A percentile compares a stretch with the other conserved stretches of the same genome.
Evolutionary conservation across 78 protist genomes (phyloP).

Genomic region (Dictyostelium discoideum): dicty_2.7 NC_007090.3:4629501-4630000

Average conservation of each 20-base stretch:
- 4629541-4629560: not conserved
- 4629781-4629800: constrained; percentile 17
- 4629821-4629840: constrained; percentile 65
- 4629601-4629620: constrained; percentile 59
- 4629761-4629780: not conserved
- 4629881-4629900: constrained; percentile 63
- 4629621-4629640: not conserved
- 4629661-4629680: not conserved
- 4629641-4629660: not conserved
- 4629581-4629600: constrained; percentile 33
- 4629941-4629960: constrained; percentile 55
- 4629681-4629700: not conserved
- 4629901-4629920: constrained; percentile 59
- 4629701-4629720: too few species aligned
- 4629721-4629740: not conserved
- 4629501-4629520: not conserved
- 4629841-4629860: constrained; percentile 61
- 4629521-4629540: not conserved
- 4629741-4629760: constrained; percentile 28
- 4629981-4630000: constrained; percentile 72
- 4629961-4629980: constrained; percentile 63
- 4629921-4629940: constrained; percentile 73
- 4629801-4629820: constrained; percentile 60
- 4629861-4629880: constrained; percentile 45
- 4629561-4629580: not conserved